Percentiles rank a stretch among this genome's conserved stretches.
These are phyloP conservation scores for Phialophora tarda DNA, from an alignment of 2,329 filamentous ascomycete genomes.

Conservation along the genomic window DNA sequence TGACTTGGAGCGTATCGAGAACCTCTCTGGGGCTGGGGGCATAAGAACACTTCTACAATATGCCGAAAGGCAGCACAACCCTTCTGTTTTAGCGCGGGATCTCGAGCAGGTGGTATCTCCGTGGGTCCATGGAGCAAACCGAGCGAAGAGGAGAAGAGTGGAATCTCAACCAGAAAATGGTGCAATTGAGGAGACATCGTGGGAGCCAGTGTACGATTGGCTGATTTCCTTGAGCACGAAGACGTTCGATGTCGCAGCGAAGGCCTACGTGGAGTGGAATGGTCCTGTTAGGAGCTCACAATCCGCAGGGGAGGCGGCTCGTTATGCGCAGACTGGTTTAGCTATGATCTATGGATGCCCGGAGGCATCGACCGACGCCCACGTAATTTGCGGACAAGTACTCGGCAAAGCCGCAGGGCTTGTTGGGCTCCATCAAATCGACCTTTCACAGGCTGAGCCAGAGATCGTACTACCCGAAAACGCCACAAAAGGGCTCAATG, in stretches of 20 bases:
- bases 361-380: slow-evolving; percentile 47
- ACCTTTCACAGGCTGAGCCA: slow-evolving; percentile 25
- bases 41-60: slow-evolving; percentile 61
- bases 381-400: slow-evolving; percentile 16
- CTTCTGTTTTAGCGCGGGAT: slow-evolving; percentile 54
- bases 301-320: slow-evolving; percentile 43
- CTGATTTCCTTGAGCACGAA: slow-evolving; percentile 59
- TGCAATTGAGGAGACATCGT: slow-evolving; percentile 48
- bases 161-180: slow-evolving; percentile 41
- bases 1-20: slow-evolving; percentile 60
- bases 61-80: slow-evolving; percentile 45
- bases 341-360: slow-evolving; percentile 63
- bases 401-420: slow-evolving; percentile 49
- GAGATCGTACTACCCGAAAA: slow-evolving; percentile 35
- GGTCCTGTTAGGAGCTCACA: slow-evolving; percentile 61
- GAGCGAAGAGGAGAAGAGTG: slow-evolving; percentile 60
- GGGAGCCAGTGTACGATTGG: slow-evolving; percentile 66
- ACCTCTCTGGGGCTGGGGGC: slow-evolving; percentile 56
- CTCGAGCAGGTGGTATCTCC: slow-evolving; percentile 65
- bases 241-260: slow-evolving; percentile 57
- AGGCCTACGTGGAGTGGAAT: slow-evolving; percentile 62
- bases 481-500: slow-evolving; percentile 46
- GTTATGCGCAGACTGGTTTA: slow-evolving; percentile 65
- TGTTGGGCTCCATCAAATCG: slow-evolving; percentile 48
- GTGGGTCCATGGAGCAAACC: slow-evolving; percentile 65